phyloP scores from a whole-genome alignment of 2,329 filamentous ascomycete species.

The Hypoxylon sp. region DNA sequence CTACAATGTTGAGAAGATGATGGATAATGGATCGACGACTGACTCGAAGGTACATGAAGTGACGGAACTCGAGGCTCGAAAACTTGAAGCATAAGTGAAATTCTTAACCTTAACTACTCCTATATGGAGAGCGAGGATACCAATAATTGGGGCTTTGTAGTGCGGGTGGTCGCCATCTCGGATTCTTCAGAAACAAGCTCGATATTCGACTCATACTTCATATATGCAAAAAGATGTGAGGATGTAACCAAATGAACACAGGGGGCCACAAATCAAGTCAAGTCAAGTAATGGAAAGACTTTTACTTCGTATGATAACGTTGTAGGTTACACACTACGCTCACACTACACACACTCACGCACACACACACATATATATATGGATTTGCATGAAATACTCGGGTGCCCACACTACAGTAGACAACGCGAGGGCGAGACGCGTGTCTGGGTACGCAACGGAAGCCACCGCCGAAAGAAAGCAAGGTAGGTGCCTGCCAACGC shows the following conservation, averaged over 20 bases:
- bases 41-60: conserved; percentile 30
- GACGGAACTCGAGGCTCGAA: conserved; percentile 32
- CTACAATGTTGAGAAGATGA: conserved; percentile 49
- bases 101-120: not conserved
- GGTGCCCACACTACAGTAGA: too few relatives aligned
- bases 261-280: not conserved
- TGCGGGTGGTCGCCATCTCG: not conserved
- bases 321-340: too few relatives aligned
- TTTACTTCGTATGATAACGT: too few relatives aligned
- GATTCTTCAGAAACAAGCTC: not conserved
- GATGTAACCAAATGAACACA: not conserved
- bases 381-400: not conserved
- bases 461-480: not conserved
- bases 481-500: not conserved
- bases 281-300: not conserved
- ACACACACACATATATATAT: too few relatives aligned
- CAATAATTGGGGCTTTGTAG: not conserved
- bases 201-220: not conserved
- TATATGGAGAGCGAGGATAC: not conserved
- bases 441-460: not conserved
- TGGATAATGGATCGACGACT: conserved; percentile 49
- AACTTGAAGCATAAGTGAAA: conserved; percentile 11
- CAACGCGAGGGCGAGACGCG: too few relatives aligned
- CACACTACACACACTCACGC: too few relatives aligned
- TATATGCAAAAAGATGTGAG: not conserved